Base-by-base conservation (phyloP, 2,329 filamentous ascomycete species). In the Epichloe gansuensis region DNA sequence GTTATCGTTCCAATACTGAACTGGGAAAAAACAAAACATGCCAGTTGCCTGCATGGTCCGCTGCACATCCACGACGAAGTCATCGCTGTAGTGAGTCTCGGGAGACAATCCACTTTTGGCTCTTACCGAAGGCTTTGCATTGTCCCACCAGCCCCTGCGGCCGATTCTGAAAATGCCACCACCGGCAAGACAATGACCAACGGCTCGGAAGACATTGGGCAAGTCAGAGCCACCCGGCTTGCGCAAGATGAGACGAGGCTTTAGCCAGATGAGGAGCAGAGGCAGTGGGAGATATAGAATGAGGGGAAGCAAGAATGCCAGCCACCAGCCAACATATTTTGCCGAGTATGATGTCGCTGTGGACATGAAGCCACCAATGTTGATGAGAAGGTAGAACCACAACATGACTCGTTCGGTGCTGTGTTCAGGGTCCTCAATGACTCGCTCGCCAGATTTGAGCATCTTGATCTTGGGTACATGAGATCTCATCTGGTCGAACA, bases 201-300 rank as follows among this genome's bases (percentile, higher is more conserved):
- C 72, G 45, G 85, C 73, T 49, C 77, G 78, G 56, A 81, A 63
- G 9, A 82, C 77, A 48, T 81, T 80, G 41, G 72, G 69, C 38
- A 86, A 69, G 21, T 86, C 81, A 0, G 82, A 86, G n/a, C 84
- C 85, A 39, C 75, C 75, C 0, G 85, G 84, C 7, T 76, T 75
- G 51, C 71, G 72, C 28, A 72, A 68, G 52, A 77, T 65, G 57
- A 86, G 84, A 9, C 70, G 74, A 48, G 80, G 78, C 56, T 76
- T 76, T 62, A 79, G 79, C 53, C 72, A 61, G 56, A 74, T 70
- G 43, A 86, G 72, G 7, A 86, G 70, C 0, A 77, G 46, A 0
- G 82, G 83, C 57, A 81, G 77, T 12, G 77, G 58, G 54, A 77
- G 73, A 67, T 83, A 85, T 60, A 85, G 68, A 55, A 80, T 65